These are phyloP conservation scores for Arachnomyces sp. DNA, from an alignment of 2,329 filamentous ascomycete genomes.

Conservation along the genomic window DNA sequence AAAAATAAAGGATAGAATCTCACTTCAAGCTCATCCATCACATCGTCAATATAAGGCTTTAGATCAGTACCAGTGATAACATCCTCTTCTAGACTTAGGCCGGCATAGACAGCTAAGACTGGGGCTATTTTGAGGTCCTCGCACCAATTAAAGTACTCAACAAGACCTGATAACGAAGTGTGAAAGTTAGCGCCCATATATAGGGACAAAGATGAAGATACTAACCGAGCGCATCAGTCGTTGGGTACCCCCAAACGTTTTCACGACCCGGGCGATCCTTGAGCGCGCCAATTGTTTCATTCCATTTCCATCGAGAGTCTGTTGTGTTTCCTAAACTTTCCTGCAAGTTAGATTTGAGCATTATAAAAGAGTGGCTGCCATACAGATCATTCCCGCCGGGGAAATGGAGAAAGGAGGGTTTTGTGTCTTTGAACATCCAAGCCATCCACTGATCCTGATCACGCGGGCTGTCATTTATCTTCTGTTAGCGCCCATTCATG, in stretches of 20 bases:
- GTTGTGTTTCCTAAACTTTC: constrained; percentile 20
- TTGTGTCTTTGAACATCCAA: constrained; percentile 45
- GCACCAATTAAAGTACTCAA: constrained; percentile 57
- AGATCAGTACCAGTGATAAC: constrained; percentile 43
- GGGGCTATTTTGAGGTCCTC: constrained; percentile 53
- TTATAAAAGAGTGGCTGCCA: constrained; percentile 6
- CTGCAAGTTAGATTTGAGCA: constrained; percentile 1
- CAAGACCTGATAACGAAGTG: constrained; percentile 23
- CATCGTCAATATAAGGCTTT: constrained; percentile 51
- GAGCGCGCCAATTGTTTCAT: constrained; percentile 35
- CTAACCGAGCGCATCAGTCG: constrained; percentile 54
- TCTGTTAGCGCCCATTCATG: constrained; percentile 23
- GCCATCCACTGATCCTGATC: constrained; percentile 52
- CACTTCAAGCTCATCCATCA: constrained; percentile 53
- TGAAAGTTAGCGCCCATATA: not conserved
- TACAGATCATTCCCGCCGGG: constrained; percentile 59
- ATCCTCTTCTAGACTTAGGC: constrained; percentile 47
- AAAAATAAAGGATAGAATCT: not conserved
- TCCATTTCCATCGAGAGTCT: constrained; percentile 33
- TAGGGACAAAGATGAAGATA: not conserved
- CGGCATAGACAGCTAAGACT: constrained; percentile 53
- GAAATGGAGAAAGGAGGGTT: constrained; percentile 55
- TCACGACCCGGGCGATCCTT: constrained; percentile 46
- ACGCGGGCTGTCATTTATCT: constrained; percentile 35
- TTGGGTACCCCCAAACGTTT: constrained; percentile 53